Evolutionary conservation across 1,139 yeast species (phyloP).

Genomic region (Lipomyces yarrowii): DNA sequence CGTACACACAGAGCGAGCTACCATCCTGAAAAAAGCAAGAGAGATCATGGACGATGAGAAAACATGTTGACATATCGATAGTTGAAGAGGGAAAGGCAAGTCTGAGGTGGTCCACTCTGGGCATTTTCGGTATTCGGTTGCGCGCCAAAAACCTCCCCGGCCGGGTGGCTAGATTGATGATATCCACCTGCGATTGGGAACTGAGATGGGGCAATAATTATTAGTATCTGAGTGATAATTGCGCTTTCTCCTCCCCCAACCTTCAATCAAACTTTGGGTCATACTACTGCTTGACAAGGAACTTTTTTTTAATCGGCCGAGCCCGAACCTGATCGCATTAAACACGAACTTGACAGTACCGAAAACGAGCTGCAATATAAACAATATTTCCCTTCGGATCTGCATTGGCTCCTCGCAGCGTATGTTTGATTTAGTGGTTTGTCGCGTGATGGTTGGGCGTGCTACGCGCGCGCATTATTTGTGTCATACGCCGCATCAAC

Average conservation of each 20-base stretch:
- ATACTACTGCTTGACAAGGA: background rate
- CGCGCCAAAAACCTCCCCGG: too few species aligned
- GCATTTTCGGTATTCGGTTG: background rate
- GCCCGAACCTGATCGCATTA: background rate
- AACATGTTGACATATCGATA: background rate
- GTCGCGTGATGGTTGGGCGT: too few species aligned
- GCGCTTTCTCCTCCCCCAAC: too few species aligned
- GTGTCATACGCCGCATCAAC: too few species aligned
- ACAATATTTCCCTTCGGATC: background rate
- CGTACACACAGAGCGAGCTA: background rate
- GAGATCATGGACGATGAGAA: background rate
- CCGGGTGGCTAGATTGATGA: background rate
- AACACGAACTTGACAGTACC: background rate
- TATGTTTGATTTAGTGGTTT: too few species aligned
- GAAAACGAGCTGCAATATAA: background rate
- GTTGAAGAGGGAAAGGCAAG: conserved; percentile 35
- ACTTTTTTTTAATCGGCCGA: background rate
- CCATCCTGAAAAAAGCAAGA: background rate
- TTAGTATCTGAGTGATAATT: too few species aligned
- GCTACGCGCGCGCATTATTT: too few species aligned
- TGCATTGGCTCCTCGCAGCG: background rate
- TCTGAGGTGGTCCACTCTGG: conserved; percentile 30
- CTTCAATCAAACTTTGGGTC: background rate
- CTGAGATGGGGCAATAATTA: too few species aligned
- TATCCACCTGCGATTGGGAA: background rate